Evolutionary conservation across 768 basidiomycete species (phyloP).

Genomic region (Candolleomyces efflorescens): DNA sequence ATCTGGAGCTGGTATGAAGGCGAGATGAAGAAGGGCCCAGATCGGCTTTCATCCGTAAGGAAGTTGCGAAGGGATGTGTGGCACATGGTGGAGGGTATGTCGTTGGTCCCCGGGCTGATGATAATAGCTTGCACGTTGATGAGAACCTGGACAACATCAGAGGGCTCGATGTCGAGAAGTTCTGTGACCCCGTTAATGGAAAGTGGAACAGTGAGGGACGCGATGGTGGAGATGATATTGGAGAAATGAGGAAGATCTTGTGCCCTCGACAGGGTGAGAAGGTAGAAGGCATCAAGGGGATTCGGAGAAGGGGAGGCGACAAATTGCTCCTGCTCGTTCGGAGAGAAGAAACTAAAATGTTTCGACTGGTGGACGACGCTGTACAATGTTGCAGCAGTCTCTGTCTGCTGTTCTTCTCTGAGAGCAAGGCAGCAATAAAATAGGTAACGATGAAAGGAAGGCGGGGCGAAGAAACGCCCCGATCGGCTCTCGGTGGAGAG

Average conservation of each 20-base stretch:
- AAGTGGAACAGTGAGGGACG: not conserved
- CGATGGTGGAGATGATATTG: not conserved
- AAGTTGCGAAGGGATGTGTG: not conserved
- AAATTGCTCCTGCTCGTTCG: no score
- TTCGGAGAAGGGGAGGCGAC: no score
- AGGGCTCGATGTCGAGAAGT: not conserved
- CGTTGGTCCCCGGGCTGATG: constrained; percentile 14
- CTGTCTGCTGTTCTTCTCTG: not conserved
- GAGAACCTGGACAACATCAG: no score
- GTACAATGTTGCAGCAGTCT: no score
- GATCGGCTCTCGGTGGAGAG: no score
- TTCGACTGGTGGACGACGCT: no score
- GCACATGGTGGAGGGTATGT: not conserved
- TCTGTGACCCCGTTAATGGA: not conserved
- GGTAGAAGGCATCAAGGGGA: not conserved
- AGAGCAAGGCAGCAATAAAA: not conserved
- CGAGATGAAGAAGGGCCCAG: not conserved
- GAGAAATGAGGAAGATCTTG: not conserved
- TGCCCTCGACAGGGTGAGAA: not conserved
- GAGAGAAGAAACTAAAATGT: no score
- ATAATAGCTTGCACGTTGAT: no score
- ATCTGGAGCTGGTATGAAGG: not conserved
- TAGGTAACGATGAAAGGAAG: not conserved
- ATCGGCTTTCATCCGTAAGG: not conserved
- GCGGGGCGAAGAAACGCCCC: no score